These are phyloP conservation scores for Yamadazyma trypodendri DNA, from an alignment of 1,139 yeast species.

Conservation along the genomic window DNA sequence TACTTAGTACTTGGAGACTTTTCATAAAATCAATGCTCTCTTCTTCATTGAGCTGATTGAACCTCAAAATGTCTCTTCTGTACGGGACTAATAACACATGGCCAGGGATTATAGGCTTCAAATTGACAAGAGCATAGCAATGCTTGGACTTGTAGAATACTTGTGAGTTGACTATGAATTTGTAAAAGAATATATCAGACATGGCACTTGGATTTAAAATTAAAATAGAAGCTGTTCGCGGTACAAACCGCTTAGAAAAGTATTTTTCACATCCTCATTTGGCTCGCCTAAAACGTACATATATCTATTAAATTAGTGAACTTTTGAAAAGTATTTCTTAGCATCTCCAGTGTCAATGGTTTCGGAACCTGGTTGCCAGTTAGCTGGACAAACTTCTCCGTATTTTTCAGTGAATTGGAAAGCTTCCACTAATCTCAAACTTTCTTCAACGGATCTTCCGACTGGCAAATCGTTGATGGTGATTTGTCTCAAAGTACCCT, in stretches of 20 bases:
- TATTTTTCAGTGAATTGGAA: slow-evolving; percentile 98
- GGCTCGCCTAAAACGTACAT: not conserved
- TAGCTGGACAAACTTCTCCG: slow-evolving; percentile 99
- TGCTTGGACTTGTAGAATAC: slow-evolving; percentile 56
- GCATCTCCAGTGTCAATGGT: slow-evolving; percentile 85
- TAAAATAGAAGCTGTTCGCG: not conserved
- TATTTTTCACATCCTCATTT: too few relatives aligned
- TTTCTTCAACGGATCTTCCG: slow-evolving; percentile 97
- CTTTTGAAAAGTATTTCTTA: slow-evolving; percentile 66
- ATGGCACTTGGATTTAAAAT: slow-evolving; percentile 3
- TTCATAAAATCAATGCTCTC: slow-evolving; percentile 78
- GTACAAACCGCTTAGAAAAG: too few relatives aligned
- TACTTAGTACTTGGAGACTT: slow-evolving; percentile 70
- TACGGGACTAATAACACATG: slow-evolving; percentile 86
- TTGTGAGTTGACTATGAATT: slow-evolving; percentile 61
- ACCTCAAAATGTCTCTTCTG: slow-evolving; percentile 54
- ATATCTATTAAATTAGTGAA: slow-evolving; percentile 2
- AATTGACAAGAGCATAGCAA: slow-evolving; percentile 81
- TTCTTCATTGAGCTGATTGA: slow-evolving; percentile 65
- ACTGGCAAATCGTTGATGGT: slow-evolving; percentile 98
- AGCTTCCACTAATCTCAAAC: slow-evolving; percentile 95
- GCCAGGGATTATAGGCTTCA: slow-evolving; percentile 89
- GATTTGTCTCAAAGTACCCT: slow-evolving; percentile 90
- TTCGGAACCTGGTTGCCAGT: slow-evolving; percentile 97
- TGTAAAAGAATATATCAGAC: slow-evolving; percentile 45